Base-by-base conservation (phyloP, 371 early-diverging fungal species). In the Fennellomyces sp. region DNA sequence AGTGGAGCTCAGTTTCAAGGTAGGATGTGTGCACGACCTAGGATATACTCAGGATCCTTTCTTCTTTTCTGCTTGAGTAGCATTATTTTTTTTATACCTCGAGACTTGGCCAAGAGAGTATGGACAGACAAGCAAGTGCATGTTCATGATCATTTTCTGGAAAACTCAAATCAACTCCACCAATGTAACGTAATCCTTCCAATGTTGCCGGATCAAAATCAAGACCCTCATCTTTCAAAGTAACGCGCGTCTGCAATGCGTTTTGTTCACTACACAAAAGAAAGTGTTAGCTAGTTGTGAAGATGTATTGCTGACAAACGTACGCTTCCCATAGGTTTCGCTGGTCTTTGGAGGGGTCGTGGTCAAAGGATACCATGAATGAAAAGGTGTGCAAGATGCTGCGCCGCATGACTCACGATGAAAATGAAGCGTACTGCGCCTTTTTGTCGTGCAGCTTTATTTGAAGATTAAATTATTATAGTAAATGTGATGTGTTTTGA, bases 141-240 rank as follows among this genome's bases (percentile, higher is more conserved):
- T 80, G 76, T 48, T 84, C 81, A 25, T 73, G 59, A 58, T 83
- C 78, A 41, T 82, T 72, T 33, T 78, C 76, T 28, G 84, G 83
- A 68, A 94, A 95, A 60, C 92, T 92, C 25, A 95, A 73, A 61
- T 95, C 96, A 5, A 94, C 89, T 17, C 96, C 96, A 15, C 85
- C 94, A 49, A 95, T 72, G 47, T 84, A 83, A 5, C 68, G 35
- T 28, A 95, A 75, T 12, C 78, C 87, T 5, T 69, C 39, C 3
- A 79, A 48, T 5, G 61, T 64, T 7, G 42, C 27, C 0, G 69
- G 51, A 39, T 75, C 65, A 52, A 74, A 78, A 15, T 49, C 42
- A 8, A 73, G 21, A 5, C 28, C 12, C 5, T 47, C 45, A 38
- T 76, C 72, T 19, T 61, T 12, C 4, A 49, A 29, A 26, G 27